Percentiles rank a stretch among this genome's conserved stretches.
These are phyloP conservation scores for Novymonas esmeraldas DNA, from an alignment of 208 protist species.

Conservation along the genomic window DNA sequence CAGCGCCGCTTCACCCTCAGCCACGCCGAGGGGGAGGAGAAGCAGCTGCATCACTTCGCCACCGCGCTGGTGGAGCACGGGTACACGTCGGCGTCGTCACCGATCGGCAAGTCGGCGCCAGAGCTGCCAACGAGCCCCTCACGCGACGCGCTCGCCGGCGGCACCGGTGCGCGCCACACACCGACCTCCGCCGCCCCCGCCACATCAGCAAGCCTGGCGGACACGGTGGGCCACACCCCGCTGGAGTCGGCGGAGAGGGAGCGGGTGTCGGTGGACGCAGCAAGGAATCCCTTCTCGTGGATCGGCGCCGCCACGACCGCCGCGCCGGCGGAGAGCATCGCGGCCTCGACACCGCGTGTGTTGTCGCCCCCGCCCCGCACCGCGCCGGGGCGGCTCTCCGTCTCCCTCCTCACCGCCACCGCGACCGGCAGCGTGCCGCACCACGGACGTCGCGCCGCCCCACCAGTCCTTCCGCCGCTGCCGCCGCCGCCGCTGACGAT, in stretches of 20 bases:
- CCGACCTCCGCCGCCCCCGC: background rate
- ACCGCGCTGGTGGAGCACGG: slow-evolving; percentile 26
- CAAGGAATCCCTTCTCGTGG: background rate
- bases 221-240: too few relatives aligned
- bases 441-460: too few relatives aligned
- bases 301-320: background rate
- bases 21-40: slow-evolving; percentile 9
- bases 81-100: slow-evolving; percentile 7
- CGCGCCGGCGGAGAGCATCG: too few relatives aligned
- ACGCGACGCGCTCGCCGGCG: background rate
- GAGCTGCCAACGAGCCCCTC: background rate
- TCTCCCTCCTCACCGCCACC: too few relatives aligned
- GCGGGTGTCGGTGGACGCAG: background rate
- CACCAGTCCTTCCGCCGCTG: too few relatives aligned
- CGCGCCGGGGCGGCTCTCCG: too few relatives aligned
- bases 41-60: slow-evolving; percentile 27
- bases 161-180: background rate
- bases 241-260: too few relatives aligned
- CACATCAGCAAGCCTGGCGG: too few relatives aligned
- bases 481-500: too few relatives aligned
- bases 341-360: too few relatives aligned
- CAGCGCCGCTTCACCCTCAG: slow-evolving; percentile 18
- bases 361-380: too few relatives aligned
- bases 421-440: too few relatives aligned
- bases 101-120: background rate